Base-by-base conservation (phyloP, 1,284 basidiomycete genomes). In the Sparassis latifolia region DNA sequence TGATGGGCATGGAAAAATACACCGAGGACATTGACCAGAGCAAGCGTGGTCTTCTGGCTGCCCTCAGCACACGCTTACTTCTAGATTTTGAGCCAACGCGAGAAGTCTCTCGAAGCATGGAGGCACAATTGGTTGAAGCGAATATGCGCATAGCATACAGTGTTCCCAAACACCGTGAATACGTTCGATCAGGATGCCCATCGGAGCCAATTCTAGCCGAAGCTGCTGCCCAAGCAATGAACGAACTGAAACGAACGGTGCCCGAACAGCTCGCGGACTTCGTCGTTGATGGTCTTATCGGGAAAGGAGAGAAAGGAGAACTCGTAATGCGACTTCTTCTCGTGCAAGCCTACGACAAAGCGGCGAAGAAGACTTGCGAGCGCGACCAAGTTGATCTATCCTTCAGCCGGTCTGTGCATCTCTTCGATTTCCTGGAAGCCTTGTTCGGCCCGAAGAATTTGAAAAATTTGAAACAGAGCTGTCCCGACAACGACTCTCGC, bases 131-230 rank as follows among this genome's bases (percentile, higher is more conserved):
- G 6, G 49, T 45, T 12, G 29, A 45, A 5, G 12, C 5, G 10
- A 10, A 51, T 32, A 42, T 51, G 44, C 4, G 39, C 10, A 42
- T 46, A 20, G 50, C 33, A 5, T 51, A 42, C 30, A 39, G 42
- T 28, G 40, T 51, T 10, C 30, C 39, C 3, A 30, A 42, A 12
- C 38, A 43, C 39, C 45, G 44, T 10, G 33, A 47, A 40, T 51
- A 47, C 30, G n/a, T 47, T 12, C 38, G 35, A 3, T 42, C 50
- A 12, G 50, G 50, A 28, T 47, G 44, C 44, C 42, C 50, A 10
- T 51, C 50, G 4, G 50, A 51, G 20, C 50, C 50, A 10, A 42
- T 47, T n/a, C 40, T 51, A 30, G 50, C 50, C 3, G 50, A 51
- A 33, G 50, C 50, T 20, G 50, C 50, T 27, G 50, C 50, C 3